Base-by-base conservation (phyloP, 2,329 filamentous ascomycete genomes). In the Neofusicoccum sp. region DNA sequence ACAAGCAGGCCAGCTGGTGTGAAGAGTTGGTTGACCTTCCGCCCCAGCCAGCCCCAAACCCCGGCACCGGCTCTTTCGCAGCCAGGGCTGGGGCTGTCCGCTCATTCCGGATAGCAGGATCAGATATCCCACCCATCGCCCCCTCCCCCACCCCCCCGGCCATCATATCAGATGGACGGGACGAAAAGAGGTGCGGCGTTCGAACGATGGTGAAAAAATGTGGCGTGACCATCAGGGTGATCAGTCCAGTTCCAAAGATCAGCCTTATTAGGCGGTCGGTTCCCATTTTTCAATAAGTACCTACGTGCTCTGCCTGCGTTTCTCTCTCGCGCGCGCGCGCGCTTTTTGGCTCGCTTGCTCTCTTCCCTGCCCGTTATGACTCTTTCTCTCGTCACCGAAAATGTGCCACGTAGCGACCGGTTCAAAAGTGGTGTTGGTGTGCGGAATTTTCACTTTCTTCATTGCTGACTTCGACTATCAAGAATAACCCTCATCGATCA, bases 221-320 rank as follows among this genome's bases (percentile, higher is more conserved):
- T 56, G 51, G 51, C 51, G 51, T 56, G 51, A 56, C 51, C 49
- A 56, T 56, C 51, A 43, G 31, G 51, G 51, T 43, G 36, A 20
- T 33, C 51, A 24, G 40, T 24, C n/a, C 12, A n/a, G 20, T 9
- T 20, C 36, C 36, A 4, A 33, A 31, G 30, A 30, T n/a, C 16
- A 31, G 31, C 9, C n/a, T 12, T 36, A 20, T 20, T 20, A 20
- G 20, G 2, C 20, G 20, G 20, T 20, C 20, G 20, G 20, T 20
- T 20, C 20, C 20, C 20, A 20, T 20, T 20, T 20, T 20, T 20
- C 20, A 20, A 20, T 20, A 20, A 20, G 20, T 20, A 20, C 20
- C 20, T 20, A 20, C 20, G 20, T 20, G 20, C 20, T 20, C 20
- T 20, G 20, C 20, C 20, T 20, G 20, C 20, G 20, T 20, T 20